A percentile compares a stretch with the other conserved stretches of the same genome.
These are phyloP conservation scores for Neospora caninum DNA, from an alignment of 169 alveolate species.

Conservation along the genomic window DNA sequence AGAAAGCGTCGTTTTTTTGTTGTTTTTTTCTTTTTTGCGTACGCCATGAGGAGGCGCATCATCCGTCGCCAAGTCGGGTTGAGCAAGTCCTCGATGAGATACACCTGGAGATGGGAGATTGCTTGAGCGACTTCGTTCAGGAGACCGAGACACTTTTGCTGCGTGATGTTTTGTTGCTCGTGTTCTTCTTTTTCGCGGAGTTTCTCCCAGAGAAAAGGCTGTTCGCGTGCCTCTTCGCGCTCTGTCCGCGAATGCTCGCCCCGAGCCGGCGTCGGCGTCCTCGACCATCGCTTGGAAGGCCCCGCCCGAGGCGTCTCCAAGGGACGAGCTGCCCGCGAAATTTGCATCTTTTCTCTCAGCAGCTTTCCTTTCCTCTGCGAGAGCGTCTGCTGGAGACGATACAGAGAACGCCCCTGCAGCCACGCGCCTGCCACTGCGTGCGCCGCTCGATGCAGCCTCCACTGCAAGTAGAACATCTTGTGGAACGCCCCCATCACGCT, in stretches of 20 bases:
- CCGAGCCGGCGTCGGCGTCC: not conserved
- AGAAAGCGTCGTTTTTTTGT: no score
- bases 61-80: slow-evolving; percentile 28
- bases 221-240: not conserved
- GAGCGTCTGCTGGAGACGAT: not conserved
- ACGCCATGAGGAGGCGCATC: slow-evolving; percentile 18
- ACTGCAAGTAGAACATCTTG: not conserved
- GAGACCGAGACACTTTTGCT: not conserved
- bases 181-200: not conserved
- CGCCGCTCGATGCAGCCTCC: slow-evolving; percentile 11
- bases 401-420: not conserved
- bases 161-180: not conserved
- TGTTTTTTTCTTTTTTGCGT: not conserved
- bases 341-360: no score
- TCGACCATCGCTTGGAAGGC: not conserved
- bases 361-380: not conserved
- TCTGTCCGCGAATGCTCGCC: not conserved
- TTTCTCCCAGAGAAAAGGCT: not conserved
- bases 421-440: slow-evolving; percentile 11
- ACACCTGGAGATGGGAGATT: not conserved
- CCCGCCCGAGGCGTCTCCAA: not conserved
- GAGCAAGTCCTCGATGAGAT: slow-evolving; percentile 24
- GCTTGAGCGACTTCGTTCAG: not conserved
- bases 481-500: slow-evolving; percentile 1
- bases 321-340: not conserved